Percentiles rank a stretch among this genome's conserved stretches.
Evolutionary conservation across 148 eudicot species (phyloP).

Genomic region (Limonium bicolor): DNA sequence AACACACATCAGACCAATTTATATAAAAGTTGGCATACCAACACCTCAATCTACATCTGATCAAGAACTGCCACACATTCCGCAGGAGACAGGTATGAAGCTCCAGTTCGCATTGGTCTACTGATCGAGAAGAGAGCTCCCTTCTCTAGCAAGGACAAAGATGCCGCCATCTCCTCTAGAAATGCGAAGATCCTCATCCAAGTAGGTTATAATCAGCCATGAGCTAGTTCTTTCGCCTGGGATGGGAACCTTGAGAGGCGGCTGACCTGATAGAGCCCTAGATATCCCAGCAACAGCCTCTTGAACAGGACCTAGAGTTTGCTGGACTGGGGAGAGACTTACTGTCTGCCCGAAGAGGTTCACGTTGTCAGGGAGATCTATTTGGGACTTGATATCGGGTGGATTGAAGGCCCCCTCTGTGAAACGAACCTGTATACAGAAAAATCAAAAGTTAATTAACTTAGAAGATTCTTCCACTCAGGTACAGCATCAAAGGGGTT

Average conservation of each 20-base stretch:
- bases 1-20: no score
- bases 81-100: no score
- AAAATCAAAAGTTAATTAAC: neutral
- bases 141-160: constrained; percentile 90
- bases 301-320: constrained; percentile 64
- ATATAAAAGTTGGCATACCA: no score
- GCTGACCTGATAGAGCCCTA: constrained; percentile 39
- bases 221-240: constrained; percentile 70
- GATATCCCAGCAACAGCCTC: constrained; percentile 48
- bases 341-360: constrained; percentile 71
- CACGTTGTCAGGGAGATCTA: constrained; percentile 64
- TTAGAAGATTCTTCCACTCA: no score
- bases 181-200: constrained; percentile 76
- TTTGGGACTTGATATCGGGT: constrained; percentile 68
- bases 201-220: constrained; percentile 75
- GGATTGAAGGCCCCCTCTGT: constrained; percentile 82
- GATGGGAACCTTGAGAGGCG: constrained; percentile 65
- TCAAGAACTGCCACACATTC: no score
- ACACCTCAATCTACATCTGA: no score
- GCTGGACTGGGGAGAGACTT: constrained; percentile 56
- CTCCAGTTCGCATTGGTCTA: no score
- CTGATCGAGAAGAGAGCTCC: constrained; percentile 57
- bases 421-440: constrained; percentile 53
- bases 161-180: constrained; percentile 98
- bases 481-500: neutral